phyloP scores from a whole-genome alignment of 2,329 filamentous ascomycete genomes.

The Xylaria digitata region DNA sequence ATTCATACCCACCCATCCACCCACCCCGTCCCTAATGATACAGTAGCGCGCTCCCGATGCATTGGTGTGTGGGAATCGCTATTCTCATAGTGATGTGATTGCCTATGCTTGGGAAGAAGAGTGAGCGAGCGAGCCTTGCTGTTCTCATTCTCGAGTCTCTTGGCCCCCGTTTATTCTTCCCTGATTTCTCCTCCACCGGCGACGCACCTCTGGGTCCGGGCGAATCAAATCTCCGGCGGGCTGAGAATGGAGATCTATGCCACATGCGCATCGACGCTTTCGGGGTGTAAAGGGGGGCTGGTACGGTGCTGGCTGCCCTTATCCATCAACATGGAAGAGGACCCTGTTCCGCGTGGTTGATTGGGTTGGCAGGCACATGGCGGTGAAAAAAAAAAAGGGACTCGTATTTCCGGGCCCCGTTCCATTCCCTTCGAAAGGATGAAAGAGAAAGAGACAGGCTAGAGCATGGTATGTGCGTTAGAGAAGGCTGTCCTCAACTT shows the following conservation, averaged over 20 bases:
- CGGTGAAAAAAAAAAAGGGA: slow-evolving; percentile 42
- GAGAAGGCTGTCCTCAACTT: slow-evolving; percentile 10
- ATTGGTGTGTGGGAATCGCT: slow-evolving; percentile 45
- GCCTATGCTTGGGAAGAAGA: slow-evolving; percentile 12
- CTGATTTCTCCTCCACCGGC: slow-evolving; percentile 31
- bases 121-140: slow-evolving; percentile 24
- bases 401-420: slow-evolving; percentile 23
- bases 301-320: slow-evolving; percentile 31
- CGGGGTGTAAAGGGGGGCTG: slow-evolving; percentile 29
- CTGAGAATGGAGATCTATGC: slow-evolving; percentile 34
- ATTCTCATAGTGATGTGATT: slow-evolving; percentile 28
- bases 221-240: slow-evolving; percentile 43
- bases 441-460: not conserved
- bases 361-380: slow-evolving; percentile 46
- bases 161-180: slow-evolving; percentile 32
- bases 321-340: slow-evolving; percentile 24
- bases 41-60: slow-evolving; percentile 46
- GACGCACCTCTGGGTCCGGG: slow-evolving; percentile 30
- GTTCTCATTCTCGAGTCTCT: slow-evolving; percentile 8
- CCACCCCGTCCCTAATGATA: slow-evolving; percentile 32
- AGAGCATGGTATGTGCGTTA: slow-evolving; percentile 1
- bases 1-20: slow-evolving; percentile 21
- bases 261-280: slow-evolving; percentile 48
- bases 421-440: slow-evolving; percentile 13
- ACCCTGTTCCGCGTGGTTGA: slow-evolving; percentile 38